These are phyloP conservation scores for Gomphus bonarii DNA, from an alignment of 1,284 basidiomycete genomes.

Conservation along the genomic window DNA sequence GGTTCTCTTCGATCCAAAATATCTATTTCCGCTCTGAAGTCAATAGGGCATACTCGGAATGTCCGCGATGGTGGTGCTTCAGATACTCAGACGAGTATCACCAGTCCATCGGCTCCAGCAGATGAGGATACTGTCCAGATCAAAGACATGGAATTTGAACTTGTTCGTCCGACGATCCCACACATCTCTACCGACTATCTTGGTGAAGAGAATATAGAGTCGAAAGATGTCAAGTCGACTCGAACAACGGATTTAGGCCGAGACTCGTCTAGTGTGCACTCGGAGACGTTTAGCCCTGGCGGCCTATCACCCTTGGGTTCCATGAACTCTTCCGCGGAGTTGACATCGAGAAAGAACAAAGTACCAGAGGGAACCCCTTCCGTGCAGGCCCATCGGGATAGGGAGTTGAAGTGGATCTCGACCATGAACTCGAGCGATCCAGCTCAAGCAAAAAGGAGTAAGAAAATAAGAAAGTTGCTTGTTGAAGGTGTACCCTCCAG, in stretches of 20 bases:
- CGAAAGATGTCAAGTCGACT: background rate
- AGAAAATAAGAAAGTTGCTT: constrained; percentile 76
- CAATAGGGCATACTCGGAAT: constrained; percentile 24
- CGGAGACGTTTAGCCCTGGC: background rate
- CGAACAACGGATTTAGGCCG: background rate
- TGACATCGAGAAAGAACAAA: constrained; percentile 12
- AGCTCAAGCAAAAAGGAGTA: constrained; percentile 62
- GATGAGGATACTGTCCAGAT: constrained; percentile 51
- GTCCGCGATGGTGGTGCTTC: constrained; percentile 18
- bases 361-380: constrained; percentile 17
- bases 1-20: constrained; percentile 44
- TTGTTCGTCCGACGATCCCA: constrained; percentile 48
- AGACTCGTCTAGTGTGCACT: background rate
- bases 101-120: constrained; percentile 16
- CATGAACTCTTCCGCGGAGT: constrained; percentile 1
- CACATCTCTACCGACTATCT: constrained; percentile 27
- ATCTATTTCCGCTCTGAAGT: constrained; percentile 46
- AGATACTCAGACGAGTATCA: constrained; percentile 15
- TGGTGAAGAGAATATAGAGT: background rate
- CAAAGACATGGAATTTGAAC: constrained; percentile 70
- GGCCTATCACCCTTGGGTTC: constrained; percentile 5
- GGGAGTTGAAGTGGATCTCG: constrained; percentile 67
- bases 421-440: constrained; percentile 53
- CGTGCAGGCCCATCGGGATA: constrained; percentile 61
- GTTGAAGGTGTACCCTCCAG: constrained; percentile 77